Conservation (phyloP, 345 rosid genomes). For the Gossypium rotundifolium region DNA sequence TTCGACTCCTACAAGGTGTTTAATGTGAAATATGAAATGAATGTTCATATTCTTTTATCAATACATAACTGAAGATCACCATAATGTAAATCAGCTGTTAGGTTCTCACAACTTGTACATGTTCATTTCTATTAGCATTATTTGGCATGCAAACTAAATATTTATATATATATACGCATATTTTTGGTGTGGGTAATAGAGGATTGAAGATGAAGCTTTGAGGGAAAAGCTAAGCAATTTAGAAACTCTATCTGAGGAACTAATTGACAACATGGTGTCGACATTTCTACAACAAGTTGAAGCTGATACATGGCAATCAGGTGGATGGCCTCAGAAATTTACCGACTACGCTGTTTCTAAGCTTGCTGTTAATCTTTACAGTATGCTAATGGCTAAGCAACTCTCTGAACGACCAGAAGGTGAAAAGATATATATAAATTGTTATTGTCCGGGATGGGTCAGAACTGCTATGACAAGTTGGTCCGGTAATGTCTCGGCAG, state of each 20-base stretch:
- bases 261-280: slow-evolving; percentile 46
- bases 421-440: slow-evolving; percentile 66
- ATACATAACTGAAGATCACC: too few species aligned
- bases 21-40: too few species aligned
- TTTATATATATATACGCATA: too few species aligned
- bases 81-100: too few species aligned
- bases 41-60: too few species aligned
- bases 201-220: slow-evolving; percentile 50
- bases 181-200: slow-evolving; percentile 33
- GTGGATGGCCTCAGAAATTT: slow-evolving; percentile 82
- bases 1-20: too few species aligned
- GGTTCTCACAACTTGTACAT: too few species aligned
- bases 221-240: slow-evolving; percentile 47
- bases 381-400: slow-evolving; percentile 57
- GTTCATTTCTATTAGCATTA: too few species aligned
- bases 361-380: slow-evolving; percentile 78
- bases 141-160: too few species aligned
- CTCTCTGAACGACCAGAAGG: slow-evolving; percentile 65
- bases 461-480: slow-evolving; percentile 96
- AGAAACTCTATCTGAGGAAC: slow-evolving; percentile 62
- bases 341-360: slow-evolving; percentile 88
- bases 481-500: slow-evolving; percentile 81
- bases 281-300: slow-evolving; percentile 76
- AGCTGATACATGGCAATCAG: slow-evolving; percentile 64
- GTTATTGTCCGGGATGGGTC: slow-evolving; percentile 97